Conservation (phyloP, 2,329 filamentous ascomycete species). For the Oidium heveae region DNA sequence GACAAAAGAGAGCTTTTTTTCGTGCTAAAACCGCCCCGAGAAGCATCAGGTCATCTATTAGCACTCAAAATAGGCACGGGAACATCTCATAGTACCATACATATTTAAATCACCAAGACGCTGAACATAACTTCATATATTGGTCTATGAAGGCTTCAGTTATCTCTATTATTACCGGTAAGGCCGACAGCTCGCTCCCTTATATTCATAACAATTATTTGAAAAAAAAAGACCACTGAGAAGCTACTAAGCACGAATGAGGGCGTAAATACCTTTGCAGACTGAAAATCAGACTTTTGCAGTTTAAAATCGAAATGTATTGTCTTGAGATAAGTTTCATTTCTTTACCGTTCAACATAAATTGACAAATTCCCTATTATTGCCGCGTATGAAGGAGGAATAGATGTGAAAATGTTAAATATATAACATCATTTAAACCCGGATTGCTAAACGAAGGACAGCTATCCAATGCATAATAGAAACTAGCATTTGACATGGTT, state of each 20-base stretch:
- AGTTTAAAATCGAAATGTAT: neutral
- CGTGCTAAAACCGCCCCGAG: neutral
- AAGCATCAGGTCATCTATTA: neutral
- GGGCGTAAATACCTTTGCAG: neutral
- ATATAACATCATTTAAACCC: too few species aligned
- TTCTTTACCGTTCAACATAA: neutral
- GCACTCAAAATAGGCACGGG: neutral
- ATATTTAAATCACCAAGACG: neutral
- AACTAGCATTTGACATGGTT: too few species aligned
- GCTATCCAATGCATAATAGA: too few species aligned
- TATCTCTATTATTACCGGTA: neutral
- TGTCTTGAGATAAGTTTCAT: neutral
- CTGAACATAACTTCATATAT: neutral
- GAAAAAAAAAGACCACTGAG: neutral
- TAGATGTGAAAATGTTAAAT: neutral
- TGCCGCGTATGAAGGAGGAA: too few species aligned
- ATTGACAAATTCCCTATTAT: too few species aligned
- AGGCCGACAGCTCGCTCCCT: neutral
- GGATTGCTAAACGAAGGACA: too few species aligned
- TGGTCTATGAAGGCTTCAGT: neutral
- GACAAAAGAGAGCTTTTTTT: neutral
- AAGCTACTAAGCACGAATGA: neutral
- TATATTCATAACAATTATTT: neutral
- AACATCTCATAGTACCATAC: neutral
- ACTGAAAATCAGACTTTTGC: neutral